Evolutionary conservation across 2,329 filamentous ascomycete species (phyloP).

Genomic region (Fusarium incarnatum): DNA sequence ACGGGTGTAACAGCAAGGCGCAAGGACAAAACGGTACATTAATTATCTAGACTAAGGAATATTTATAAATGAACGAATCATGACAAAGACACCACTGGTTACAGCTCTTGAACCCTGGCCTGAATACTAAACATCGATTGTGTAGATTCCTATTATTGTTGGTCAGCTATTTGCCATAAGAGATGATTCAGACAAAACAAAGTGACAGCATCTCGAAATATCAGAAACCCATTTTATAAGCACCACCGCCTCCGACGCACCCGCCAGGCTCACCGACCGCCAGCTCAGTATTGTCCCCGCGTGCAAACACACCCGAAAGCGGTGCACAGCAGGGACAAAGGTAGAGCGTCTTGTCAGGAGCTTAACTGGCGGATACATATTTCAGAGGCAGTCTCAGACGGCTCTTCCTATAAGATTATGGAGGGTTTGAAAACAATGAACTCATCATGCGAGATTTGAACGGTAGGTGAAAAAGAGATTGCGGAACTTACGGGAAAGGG

Average conservation of each 20-base stretch:
- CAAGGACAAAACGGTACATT: conserved; percentile 29
- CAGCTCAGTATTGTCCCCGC: conserved; percentile 42
- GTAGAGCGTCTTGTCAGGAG: conserved; percentile 36
- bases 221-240: conserved; percentile 62
- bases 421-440: conserved; percentile 55
- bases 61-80: conserved; percentile 33
- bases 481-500: conserved; percentile 21
- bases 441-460: conserved; percentile 55
- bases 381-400: conserved; percentile 57
- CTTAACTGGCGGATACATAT: conserved; percentile 38
- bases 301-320: conserved; percentile 52
- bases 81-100: background rate
- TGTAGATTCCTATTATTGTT: conserved; percentile 23
- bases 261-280: conserved; percentile 45
- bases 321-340: conserved; percentile 38
- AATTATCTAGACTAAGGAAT: conserved; percentile 34
- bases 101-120: background rate
- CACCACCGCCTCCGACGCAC: conserved; percentile 56
- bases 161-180: conserved; percentile 30
- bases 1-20: conserved; percentile 11
- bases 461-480: background rate
- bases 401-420: conserved; percentile 58
- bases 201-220: conserved; percentile 46
- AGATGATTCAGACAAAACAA: conserved; percentile 3
- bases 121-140: background rate